These are phyloP conservation scores for Grosmannia serpens DNA, from an alignment of 2,329 filamentous ascomycete species.

Conservation along the genomic window DNA sequence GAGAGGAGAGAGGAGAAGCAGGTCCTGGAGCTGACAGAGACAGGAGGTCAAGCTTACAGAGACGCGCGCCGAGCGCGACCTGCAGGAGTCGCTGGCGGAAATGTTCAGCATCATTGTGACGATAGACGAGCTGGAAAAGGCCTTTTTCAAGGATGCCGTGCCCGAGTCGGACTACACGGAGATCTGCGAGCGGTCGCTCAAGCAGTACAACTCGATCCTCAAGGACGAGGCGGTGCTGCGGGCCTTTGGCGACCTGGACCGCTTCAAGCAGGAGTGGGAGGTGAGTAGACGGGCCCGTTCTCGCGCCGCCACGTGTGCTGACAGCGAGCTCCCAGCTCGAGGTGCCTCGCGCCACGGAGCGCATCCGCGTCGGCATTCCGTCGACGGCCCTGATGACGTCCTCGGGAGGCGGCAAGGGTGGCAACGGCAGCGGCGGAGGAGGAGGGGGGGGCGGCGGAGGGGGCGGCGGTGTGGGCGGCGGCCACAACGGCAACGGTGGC, in stretches of 20 bases:
- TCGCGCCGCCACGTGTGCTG: background rate
- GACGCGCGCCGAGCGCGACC: constrained; percentile 76
- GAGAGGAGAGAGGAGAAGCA: background rate
- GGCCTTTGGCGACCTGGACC: constrained; percentile 78
- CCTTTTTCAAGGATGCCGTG: constrained; percentile 91
- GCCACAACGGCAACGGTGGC: constrained; percentile 37
- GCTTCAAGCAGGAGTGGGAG: constrained; percentile 86
- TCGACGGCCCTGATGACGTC: constrained; percentile 56
- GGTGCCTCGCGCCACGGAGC: constrained; percentile 85
- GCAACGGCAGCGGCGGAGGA: constrained; percentile 23
- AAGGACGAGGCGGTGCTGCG: constrained; percentile 83
- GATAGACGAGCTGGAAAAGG: constrained; percentile 88
- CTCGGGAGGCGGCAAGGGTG: constrained; percentile 30
- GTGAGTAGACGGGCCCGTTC: constrained; percentile 36
- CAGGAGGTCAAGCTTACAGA: constrained; percentile 89
- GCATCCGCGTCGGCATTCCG: constrained; percentile 83
- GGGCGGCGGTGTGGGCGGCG: too few species aligned
- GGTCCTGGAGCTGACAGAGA: background rate
- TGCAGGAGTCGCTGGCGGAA: constrained; percentile 92
- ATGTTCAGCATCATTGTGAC: constrained; percentile 97
- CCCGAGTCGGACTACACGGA: constrained; percentile 89
- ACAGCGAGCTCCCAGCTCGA: constrained; percentile 53
- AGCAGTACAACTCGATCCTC: constrained; percentile 93
- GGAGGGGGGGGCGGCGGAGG: constrained; percentile 29
- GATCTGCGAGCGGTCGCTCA: constrained; percentile 83